Base-by-base conservation (phyloP, 176 grass and related monocot genomes). In the Rhipidocladum racemiflorum region DNA sequence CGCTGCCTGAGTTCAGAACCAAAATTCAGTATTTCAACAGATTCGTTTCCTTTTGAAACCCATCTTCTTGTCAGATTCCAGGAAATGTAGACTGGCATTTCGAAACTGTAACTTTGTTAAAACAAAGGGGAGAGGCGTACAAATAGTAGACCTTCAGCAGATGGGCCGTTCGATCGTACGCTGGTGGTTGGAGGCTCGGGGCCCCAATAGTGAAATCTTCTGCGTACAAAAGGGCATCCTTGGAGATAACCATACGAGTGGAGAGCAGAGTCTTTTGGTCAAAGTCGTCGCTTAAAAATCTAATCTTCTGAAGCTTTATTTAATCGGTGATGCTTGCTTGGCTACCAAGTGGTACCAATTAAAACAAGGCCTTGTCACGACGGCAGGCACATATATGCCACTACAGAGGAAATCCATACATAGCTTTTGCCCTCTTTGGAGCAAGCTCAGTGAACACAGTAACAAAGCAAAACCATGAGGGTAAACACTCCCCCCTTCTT, bases 401-500 rank as follows among this genome's bases (percentile, higher is more conserved):
- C n/a, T n/a, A n/a, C n/a, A n/a, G n/a, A n/a, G n/a, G n/a, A n/a
- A 7, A 54, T 59, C 50, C 21, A 4, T 2, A 5, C 55, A 35
- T 9, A 44, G 68, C 68, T 27, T 14, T 24, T 40, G 39, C 30
- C 34, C 50, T 13, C 59, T 25, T 15, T 7, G 39, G 40, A 75
- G 69, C 12, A 5, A 30, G n/a, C 18, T 64, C 46, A 65, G 43
- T 8, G 51, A 39, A 20, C 40, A 13, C 0, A 87, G 7, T 53
- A 87, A 8, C 30, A 70, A 3, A 68, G 21, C 25, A 68, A 11
- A 57, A 32, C n/a, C 86, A 88, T 88, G 80, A 88, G 65, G 79
- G 86, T 83, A 77, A 77, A 27, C n/a, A 45, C 24, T 70, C 17
- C 35, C 21, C 9, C 12, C 28, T 43, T 18, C 56, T 64, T 18